Evolutionary conservation across 441 rosid genomes (phyloP).

Genomic region (Erodium trifolium): DNA sequence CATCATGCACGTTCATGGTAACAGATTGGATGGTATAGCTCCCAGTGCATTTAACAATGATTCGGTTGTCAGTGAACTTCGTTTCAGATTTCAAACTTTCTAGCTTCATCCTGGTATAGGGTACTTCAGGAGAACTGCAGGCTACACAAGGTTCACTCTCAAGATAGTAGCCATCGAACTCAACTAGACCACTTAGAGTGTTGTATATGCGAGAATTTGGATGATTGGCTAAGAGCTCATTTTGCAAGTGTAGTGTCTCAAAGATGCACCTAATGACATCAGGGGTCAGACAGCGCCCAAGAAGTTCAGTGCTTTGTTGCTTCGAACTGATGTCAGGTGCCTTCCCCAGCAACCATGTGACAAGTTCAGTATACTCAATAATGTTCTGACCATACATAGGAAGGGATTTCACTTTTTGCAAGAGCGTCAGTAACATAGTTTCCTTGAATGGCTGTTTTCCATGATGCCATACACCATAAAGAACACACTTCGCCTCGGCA

Average conservation of each 20-base stretch:
- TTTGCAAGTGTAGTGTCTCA: conserved; percentile 92
- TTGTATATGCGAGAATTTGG: conserved; percentile 98
- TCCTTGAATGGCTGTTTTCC: conserved; percentile 86
- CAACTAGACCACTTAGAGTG: conserved; percentile 92
- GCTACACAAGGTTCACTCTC: conserved; percentile 99
- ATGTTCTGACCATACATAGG: conserved; percentile 98
- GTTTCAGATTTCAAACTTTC: conserved; percentile 99
- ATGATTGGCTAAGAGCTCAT: conserved; percentile 99
- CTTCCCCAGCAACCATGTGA: conserved; percentile 81
- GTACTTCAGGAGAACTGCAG: conserved; percentile 99
- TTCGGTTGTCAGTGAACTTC: conserved; percentile 97
- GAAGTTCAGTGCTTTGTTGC: conserved; percentile 62
- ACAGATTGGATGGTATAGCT: conserved; percentile 98
- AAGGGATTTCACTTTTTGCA: conserved; percentile 67
- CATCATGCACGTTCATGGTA: conserved; percentile 99
- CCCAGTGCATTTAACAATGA: conserved; percentile 98
- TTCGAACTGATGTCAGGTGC: conserved; percentile 70
- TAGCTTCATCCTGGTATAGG: conserved; percentile 96
- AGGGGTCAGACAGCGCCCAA: conserved; percentile 78
- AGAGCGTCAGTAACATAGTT: conserved; percentile 54
- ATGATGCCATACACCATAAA: conserved; percentile 98
- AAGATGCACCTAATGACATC: conserved; percentile 80
- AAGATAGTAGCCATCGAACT: conserved; percentile 99
- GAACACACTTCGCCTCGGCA: conserved; percentile 80
- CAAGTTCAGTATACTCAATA: conserved; percentile 91